These are phyloP conservation scores for Fusarium sp. DNA, from an alignment of 2,329 filamentous ascomycete genomes.

Conservation along the genomic window DNA sequence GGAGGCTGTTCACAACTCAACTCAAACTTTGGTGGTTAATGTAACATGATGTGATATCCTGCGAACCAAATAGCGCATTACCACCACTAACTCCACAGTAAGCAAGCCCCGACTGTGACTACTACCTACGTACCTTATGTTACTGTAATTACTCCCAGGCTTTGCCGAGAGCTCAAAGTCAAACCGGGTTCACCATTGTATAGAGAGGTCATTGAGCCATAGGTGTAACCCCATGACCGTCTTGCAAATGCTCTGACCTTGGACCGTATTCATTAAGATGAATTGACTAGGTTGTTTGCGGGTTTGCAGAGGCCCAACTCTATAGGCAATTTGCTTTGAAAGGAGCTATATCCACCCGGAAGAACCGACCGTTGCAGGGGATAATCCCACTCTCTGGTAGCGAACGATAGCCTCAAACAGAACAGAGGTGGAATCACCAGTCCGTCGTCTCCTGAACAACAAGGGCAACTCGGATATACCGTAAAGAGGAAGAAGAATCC, in stretches of 20 bases:
- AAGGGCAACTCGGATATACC: slow-evolving; percentile 6
- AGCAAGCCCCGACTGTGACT: slow-evolving; percentile 4
- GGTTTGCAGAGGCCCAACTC: slow-evolving; percentile 31
- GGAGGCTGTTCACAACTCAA: slow-evolving; percentile 11
- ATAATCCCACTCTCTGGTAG: slow-evolving; percentile 27
- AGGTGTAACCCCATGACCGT: slow-evolving; percentile 28
- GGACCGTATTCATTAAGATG: slow-evolving; percentile 30
- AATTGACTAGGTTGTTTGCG: slow-evolving; percentile 37
- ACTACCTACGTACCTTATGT: slow-evolving; percentile 5
- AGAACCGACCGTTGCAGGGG: slow-evolving; percentile 32
- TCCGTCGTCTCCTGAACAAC: slow-evolving; percentile 32
- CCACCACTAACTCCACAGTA: slow-evolving; percentile 30
- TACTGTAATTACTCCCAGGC: background rate
- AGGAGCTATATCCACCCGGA: slow-evolving; percentile 27
- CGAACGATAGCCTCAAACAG: slow-evolving; percentile 29
- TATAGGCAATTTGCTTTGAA: slow-evolving; percentile 35
- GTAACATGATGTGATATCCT: slow-evolving; percentile 32
- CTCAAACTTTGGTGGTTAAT: slow-evolving; percentile 27
- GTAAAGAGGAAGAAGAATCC: slow-evolving; percentile 2
- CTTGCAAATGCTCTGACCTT: slow-evolving; percentile 23
- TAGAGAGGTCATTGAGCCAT: slow-evolving; percentile 11
- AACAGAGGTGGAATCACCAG: slow-evolving; percentile 21
- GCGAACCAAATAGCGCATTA: slow-evolving; percentile 23
- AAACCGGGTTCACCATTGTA: slow-evolving; percentile 11
- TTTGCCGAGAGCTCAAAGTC: slow-evolving; percentile 15